Conservation (phyloP, 1,139 yeast species). For the Sugiyamaella sp. region DNA sequence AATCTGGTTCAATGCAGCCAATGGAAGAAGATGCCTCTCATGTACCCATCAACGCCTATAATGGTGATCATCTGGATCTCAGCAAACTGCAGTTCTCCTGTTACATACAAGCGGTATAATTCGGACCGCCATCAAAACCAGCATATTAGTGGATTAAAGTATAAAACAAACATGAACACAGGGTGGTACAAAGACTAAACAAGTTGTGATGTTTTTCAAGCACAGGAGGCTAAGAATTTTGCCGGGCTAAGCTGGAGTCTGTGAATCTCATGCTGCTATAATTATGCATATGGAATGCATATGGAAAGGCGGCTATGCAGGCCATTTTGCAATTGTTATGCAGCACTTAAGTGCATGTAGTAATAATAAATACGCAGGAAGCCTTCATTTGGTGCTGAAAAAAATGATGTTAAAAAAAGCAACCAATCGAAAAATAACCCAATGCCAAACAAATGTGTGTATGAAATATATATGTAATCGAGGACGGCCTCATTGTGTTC, state of each 20-base stretch:
- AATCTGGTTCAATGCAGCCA: background rate
- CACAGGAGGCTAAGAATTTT: background rate
- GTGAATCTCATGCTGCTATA: background rate
- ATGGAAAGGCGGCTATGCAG: background rate
- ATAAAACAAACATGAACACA: background rate
- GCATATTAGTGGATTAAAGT: too few species aligned
- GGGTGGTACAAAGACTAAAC: background rate
- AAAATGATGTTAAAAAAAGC: constrained; percentile 4
- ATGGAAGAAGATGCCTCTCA: background rate
- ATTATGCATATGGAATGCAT: background rate
- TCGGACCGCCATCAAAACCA: too few species aligned
- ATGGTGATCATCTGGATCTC: background rate
- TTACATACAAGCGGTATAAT: background rate
- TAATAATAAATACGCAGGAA: background rate
- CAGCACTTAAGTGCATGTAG: background rate
- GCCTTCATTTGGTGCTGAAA: background rate
- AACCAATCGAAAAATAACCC: background rate
- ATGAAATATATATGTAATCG: constrained; percentile 8
- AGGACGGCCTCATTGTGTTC: background rate
- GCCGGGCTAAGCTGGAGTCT: background rate
- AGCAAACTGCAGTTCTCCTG: too few species aligned
- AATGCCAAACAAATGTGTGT: constrained; percentile 1
- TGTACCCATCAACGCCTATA: constrained; percentile 10
- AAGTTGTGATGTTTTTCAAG: background rate
- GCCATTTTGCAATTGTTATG: background rate